Evolutionary conservation across 805 yeast genomes (phyloP).

Genomic region (Kregervanrija delftensis): DNA sequence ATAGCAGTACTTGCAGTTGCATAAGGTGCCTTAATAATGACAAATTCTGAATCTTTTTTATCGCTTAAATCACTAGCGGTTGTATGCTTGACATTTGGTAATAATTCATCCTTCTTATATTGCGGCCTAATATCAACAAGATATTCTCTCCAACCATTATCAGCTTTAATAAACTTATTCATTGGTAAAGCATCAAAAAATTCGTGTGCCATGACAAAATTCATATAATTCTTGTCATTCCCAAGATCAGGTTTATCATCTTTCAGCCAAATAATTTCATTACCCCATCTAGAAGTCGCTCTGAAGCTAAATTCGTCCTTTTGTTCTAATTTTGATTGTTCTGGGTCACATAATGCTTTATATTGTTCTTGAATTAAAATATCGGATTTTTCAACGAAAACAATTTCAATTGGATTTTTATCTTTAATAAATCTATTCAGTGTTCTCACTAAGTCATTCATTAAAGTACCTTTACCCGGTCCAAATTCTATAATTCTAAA

Average conservation of each 20-base stretch:
- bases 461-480: slow-evolving; percentile 78
- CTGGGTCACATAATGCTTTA: slow-evolving; percentile 36
- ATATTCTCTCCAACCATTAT: slow-evolving; percentile 73
- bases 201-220: slow-evolving; percentile 75
- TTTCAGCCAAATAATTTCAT: slow-evolving; percentile 46
- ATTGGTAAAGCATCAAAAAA: slow-evolving; percentile 85
- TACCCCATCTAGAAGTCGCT: slow-evolving; percentile 45
- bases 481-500: slow-evolving; percentile 70
- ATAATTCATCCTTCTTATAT: slow-evolving; percentile 5
- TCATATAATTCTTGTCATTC: slow-evolving; percentile 29
- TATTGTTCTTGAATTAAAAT: slow-evolving; percentile 54
- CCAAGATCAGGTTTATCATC: slow-evolving; percentile 46
- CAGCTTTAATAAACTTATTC: slow-evolving; percentile 54
- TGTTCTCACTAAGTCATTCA: slow-evolving; percentile 52
- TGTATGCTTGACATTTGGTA: slow-evolving; percentile 17
- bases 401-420: slow-evolving; percentile 35
- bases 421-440: slow-evolving; percentile 34
- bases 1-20: slow-evolving; percentile 58
- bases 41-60: slow-evolving; percentile 33
- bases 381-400: slow-evolving; percentile 67
- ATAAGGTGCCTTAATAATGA: slow-evolving; percentile 47
- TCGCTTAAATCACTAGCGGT: slow-evolving; percentile 3
- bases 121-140: slow-evolving; percentile 48
- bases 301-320: slow-evolving; percentile 29
- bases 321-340: slow-evolving; percentile 7